Evolutionary conservation across 2,329 filamentous ascomycete genomes (phyloP).

Genomic region (Mycosphaerella arachidis): DNA sequence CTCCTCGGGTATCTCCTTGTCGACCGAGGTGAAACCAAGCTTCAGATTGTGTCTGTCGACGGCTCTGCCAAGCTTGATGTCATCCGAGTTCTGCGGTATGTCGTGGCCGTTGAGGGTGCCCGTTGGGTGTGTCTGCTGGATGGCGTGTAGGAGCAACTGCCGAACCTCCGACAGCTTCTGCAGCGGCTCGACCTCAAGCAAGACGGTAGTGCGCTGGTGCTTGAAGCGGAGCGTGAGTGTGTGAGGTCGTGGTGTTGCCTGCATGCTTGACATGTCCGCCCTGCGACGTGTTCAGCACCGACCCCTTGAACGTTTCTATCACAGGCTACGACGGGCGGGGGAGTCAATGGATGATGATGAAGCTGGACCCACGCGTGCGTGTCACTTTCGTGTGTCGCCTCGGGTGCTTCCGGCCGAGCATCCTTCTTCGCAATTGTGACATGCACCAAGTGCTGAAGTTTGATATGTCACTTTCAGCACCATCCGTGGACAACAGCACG

Average conservation of each 20-base stretch:
- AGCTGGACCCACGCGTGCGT: neutral
- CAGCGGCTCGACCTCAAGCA: slow-evolving; percentile 44
- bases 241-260: slow-evolving; percentile 23
- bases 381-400: neutral
- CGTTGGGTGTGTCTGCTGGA: slow-evolving; percentile 37
- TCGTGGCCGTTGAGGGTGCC: slow-evolving; percentile 33
- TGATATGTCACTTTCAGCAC: no score
- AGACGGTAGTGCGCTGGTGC: slow-evolving; percentile 42
- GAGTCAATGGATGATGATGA: no score
- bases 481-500: neutral
- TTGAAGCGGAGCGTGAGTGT: slow-evolving; percentile 46
- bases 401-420: neutral
- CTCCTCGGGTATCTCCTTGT: slow-evolving; percentile 18
- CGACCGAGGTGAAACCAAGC: slow-evolving; percentile 39
- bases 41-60: slow-evolving; percentile 38
- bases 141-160: slow-evolving; percentile 38
- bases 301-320: neutral
- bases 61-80: slow-evolving; percentile 41
- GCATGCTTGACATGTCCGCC: slow-evolving; percentile 12
- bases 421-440: neutral
- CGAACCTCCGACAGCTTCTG: slow-evolving; percentile 40
- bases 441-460: no score
- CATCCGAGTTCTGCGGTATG: slow-evolving; percentile 37
- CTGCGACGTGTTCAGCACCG: neutral
- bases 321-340: neutral